A percentile compares a stretch with the other conserved stretches of the same genome.
These are phyloP conservation scores for Endotrypanum monterogeii DNA, from an alignment of 208 protist species.

Conservation along the genomic window DNA sequence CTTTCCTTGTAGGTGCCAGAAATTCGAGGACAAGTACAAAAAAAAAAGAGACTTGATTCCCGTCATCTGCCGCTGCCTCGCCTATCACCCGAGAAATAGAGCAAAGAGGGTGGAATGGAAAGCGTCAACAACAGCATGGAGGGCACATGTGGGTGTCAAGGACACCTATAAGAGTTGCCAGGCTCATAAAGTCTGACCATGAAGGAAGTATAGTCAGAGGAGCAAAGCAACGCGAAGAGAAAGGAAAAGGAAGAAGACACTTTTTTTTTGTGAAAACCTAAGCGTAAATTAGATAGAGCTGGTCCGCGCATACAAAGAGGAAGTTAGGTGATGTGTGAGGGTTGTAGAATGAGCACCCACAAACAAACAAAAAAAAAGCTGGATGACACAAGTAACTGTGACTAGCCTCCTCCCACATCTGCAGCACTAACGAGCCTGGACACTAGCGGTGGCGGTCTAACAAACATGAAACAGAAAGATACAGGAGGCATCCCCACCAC, in stretches of 20 bases:
- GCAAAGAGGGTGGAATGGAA: not conserved
- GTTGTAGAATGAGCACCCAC: not conserved
- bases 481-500: not conserved
- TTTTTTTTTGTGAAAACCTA: conserved; percentile 1
- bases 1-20: not conserved
- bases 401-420: not conserved
- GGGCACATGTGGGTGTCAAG: not conserved
- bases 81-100: not conserved
- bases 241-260: not conserved
- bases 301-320: not conserved
- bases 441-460: not conserved
- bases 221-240: not conserved
- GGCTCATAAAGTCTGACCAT: not conserved
- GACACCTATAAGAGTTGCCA: not conserved
- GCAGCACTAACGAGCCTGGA: not conserved
- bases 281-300: not conserved
- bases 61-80: not conserved
- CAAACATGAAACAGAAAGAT: not conserved
- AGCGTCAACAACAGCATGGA: not conserved
- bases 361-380: not conserved
- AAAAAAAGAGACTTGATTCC: not conserved
- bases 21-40: not conserved
- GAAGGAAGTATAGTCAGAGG: not conserved
- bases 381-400: not conserved
- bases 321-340: not conserved